Conservation (phyloP, 2,329 filamentous ascomycete species). For the Penicillium psychrosexuale region DNA sequence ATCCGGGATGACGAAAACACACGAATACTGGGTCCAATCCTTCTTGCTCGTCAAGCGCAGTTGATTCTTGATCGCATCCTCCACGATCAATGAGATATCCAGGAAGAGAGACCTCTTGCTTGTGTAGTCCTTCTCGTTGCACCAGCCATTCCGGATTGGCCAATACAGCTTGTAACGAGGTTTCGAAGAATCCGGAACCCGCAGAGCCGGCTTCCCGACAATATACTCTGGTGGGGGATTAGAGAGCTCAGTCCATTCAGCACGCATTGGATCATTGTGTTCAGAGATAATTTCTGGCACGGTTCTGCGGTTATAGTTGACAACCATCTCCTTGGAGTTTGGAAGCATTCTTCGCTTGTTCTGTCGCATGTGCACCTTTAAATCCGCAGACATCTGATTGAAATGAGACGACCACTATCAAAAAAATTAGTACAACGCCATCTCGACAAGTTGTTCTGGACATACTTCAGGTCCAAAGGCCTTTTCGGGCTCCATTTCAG, state of each 20-base stretch:
- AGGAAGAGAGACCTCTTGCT: conserved; percentile 77
- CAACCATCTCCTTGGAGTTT: conserved; percentile 94
- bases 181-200: conserved; percentile 83
- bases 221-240: conserved; percentile 70
- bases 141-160: conserved; percentile 81
- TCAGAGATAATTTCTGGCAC: conserved; percentile 83
- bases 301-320: conserved; percentile 86
- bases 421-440: not conserved
- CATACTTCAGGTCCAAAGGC: conserved; percentile 82
- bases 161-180: conserved; percentile 91
- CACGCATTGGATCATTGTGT: conserved; percentile 89
- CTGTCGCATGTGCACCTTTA: conserved; percentile 84
- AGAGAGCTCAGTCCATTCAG: conserved; percentile 89
- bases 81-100: conserved; percentile 82
- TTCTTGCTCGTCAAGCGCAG: conserved; percentile 73
- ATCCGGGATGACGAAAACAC: conserved; percentile 95
- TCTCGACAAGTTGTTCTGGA: not conserved
- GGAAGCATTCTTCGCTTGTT: conserved; percentile 94
- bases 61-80: conserved; percentile 82
- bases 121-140: conserved; percentile 85
- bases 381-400: conserved; percentile 75
- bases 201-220: conserved; percentile 74
- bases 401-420: conserved; percentile 62
- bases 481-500: conserved; percentile 61
- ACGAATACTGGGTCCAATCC: conserved; percentile 87